A percentile compares a stretch with the other conserved stretches of the same genome.
Conservation (phyloP, 352 stramenopile genomes). For the Pythium pyrilobum region DNA sequence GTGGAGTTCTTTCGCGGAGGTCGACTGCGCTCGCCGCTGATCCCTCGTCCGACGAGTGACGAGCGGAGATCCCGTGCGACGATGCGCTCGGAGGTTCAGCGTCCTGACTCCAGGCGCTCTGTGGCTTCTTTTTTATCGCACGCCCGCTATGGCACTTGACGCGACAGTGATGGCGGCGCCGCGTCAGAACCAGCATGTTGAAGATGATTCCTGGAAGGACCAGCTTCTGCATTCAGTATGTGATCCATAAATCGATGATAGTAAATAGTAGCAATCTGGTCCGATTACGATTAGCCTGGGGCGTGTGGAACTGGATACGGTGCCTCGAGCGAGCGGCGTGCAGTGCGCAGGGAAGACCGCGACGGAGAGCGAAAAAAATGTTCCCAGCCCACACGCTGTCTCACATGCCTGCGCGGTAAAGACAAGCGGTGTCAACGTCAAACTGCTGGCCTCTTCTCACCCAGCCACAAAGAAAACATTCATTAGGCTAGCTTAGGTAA, state of each 20-base stretch:
- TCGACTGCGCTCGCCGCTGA: too few relatives aligned
- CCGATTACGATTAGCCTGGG: too few relatives aligned
- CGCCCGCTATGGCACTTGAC: not conserved
- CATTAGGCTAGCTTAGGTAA: too few relatives aligned
- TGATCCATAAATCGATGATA: not conserved
- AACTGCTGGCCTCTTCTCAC: too few relatives aligned
- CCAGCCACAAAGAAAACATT: too few relatives aligned
- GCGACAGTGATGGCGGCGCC: not conserved
- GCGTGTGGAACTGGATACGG: too few relatives aligned
- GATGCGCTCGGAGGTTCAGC: not conserved
- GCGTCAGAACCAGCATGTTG: slow-evolving; percentile 14
- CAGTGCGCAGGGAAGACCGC: too few relatives aligned
- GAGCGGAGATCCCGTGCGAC: slow-evolving; percentile 1
- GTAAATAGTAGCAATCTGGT: too few relatives aligned
- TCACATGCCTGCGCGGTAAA: not conserved
- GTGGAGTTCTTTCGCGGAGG: slow-evolving; percentile 10
- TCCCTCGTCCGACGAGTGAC: too few relatives aligned
- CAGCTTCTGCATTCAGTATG: not conserved
- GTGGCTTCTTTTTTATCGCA: slow-evolving; percentile 5
- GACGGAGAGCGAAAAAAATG: too few relatives aligned
- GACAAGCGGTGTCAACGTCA: not conserved
- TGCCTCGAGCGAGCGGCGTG: too few relatives aligned
- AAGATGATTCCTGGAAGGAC: slow-evolving; percentile 4
- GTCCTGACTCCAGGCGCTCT: too few relatives aligned
- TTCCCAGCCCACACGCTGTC: not conserved